Evolutionary conservation across 2,329 filamentous ascomycete genomes (phyloP).

Genomic region (Colletotrichum orchidophilum): DNA sequence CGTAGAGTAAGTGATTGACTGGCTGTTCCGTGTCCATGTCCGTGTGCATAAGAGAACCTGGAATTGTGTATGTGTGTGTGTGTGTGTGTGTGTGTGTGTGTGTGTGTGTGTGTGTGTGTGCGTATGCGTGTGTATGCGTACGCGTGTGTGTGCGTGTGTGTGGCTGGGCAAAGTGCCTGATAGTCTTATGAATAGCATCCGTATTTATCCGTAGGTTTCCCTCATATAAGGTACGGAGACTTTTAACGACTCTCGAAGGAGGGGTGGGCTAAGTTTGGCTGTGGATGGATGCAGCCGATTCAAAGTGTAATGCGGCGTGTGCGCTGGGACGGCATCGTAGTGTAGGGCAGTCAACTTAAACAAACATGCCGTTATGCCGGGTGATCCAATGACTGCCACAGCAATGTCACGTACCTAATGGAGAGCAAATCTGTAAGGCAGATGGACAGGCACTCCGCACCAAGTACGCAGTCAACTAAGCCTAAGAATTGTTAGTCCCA

Average conservation of each 20-base stretch:
- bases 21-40: background rate
- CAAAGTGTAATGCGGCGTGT: background rate
- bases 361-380: slow-evolving; percentile 26
- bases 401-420: background rate
- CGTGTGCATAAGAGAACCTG: background rate
- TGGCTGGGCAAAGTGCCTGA: no score
- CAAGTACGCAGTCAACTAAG: background rate
- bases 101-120: no score
- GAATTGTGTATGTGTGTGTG: background rate
- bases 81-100: no score
- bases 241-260: background rate
- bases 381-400: background rate
- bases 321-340: background rate
- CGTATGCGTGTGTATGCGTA: no score
- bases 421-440: no score
- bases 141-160: no score
- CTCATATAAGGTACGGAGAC: slow-evolving; percentile 25
- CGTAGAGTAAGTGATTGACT: background rate
- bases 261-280: background rate
- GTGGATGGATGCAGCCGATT: background rate
- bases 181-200: slow-evolving; percentile 19
- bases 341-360: slow-evolving; percentile 30
- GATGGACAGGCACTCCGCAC: background rate
- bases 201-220: background rate
- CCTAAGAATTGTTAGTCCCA: slow-evolving; percentile 16